Percentiles rank a stretch among this genome's conserved stretches.
phyloP scores from a whole-genome alignment of 257 asterid genomes.

The Przewalskia tangutica region DNA sequence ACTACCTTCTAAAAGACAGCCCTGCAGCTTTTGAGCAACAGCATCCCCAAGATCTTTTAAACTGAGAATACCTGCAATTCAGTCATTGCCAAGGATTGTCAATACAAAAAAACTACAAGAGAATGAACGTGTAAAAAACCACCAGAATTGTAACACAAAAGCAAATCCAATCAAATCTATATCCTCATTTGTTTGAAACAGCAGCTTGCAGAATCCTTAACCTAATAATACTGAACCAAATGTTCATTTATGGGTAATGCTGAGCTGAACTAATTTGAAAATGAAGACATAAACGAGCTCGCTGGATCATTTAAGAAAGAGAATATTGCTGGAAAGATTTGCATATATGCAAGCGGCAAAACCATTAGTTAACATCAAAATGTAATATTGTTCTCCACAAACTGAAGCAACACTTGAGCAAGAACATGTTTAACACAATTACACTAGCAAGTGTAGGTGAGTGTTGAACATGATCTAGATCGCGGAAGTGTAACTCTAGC shows the following conservation, averaged over 20 bases:
- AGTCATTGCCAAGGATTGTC: background rate
- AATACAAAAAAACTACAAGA: background rate
- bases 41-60: slow-evolving; percentile 65
- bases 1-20: slow-evolving; percentile 54
- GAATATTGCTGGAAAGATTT: background rate
- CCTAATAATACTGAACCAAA: background rate
- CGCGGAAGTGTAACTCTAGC: background rate
- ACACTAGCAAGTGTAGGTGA: background rate
- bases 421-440: background rate
- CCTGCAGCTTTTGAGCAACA: slow-evolving; percentile 67
- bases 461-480: background rate
- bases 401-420: background rate
- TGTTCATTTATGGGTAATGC: background rate
- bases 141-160: background rate
- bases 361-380: background rate
- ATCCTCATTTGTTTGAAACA: background rate
- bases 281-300: background rate
- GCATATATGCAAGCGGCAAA: background rate
- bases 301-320: background rate
- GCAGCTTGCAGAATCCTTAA: background rate
- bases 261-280: background rate
- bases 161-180: background rate
- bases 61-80: slow-evolving; percentile 62
- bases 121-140: background rate
- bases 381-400: background rate